Base-by-base conservation (phyloP, 345 rosid genomes). In the Gynandropsis gynandra region DNA sequence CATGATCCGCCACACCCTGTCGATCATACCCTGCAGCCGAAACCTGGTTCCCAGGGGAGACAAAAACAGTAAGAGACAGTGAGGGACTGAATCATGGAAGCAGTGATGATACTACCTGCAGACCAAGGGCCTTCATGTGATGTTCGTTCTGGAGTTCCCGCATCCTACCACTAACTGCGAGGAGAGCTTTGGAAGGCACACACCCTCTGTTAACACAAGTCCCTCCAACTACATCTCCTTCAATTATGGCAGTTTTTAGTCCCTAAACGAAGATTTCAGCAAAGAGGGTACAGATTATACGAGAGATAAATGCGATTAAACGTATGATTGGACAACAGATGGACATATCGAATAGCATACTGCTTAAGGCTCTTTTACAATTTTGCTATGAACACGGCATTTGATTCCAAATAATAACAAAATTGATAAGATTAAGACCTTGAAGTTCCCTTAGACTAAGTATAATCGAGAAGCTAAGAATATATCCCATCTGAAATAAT, bases 141-240 rank as follows among this genome's bases (percentile, higher is more conserved):
- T 92, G 97, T 54, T 88, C 99, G 29, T 47, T 83, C 62, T 88
- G 99, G 53, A 88, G 94, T 43, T 88, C 97, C 0, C 97, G 87
- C 96, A 92, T 82, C 40, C 90, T 61, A 62, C 98, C 98, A 59
- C 98, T 87, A 20, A 92, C 98, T 42, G 98, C 98, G 50, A 87
- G 66, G 49, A 92, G 96, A 47, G 98, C 96, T 71, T 87, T 92
- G 1, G 98, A 92, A 74, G 98, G 98, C 47, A 92, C 97, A 71
- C 98, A 87, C 0, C 98, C 98, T 79, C 98, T 78, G 69, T 92
- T 92, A 32, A 92, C 99, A 54, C 97, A 92, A 45, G 97, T 88
- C 59, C 99, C 99, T 57, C 99, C 99, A 52, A 92, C 79, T 32
- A 88, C 99, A 68, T 92, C 95, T 54, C 99, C 97, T 72, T 92